Percentiles rank a stretch among this genome's conserved stretches.
Evolutionary conservation across 2,329 filamentous ascomycete species (phyloP).

Genomic region (Tolypocladium inflatum): DNA sequence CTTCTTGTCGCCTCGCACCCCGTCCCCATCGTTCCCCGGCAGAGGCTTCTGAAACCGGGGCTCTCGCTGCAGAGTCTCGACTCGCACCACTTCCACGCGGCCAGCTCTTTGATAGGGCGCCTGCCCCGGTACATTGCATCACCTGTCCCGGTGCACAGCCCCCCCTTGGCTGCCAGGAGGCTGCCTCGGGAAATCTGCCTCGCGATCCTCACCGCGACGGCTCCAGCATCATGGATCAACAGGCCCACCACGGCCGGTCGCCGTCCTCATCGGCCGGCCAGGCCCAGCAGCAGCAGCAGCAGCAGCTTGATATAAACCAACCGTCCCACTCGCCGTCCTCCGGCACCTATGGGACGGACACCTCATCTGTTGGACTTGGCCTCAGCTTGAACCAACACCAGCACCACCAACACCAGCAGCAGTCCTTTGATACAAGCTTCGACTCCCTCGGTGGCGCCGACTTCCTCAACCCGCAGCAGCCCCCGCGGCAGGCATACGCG

Average conservation of each 20-base stretch:
- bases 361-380: constrained; percentile 43
- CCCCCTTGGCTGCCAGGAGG: constrained; percentile 32
- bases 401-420: constrained; percentile 25
- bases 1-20: not conserved
- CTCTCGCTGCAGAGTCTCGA: not conserved
- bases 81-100: constrained; percentile 1
- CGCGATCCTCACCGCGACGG: constrained; percentile 10
- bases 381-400: constrained; percentile 45
- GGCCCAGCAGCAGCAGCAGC: constrained; percentile 36
- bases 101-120: constrained; percentile 4
- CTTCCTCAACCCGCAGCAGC: constrained; percentile 40
- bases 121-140: constrained; percentile 10
- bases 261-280: constrained; percentile 34
- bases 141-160: constrained; percentile 14
- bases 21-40: not conserved
- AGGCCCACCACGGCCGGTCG: constrained; percentile 44
- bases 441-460: constrained; percentile 37
- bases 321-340: constrained; percentile 52
- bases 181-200: constrained; percentile 37
- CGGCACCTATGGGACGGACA: constrained; percentile 40
- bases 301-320: constrained; percentile 57
- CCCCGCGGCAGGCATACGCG: constrained; percentile 19
- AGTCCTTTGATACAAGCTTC: constrained; percentile 28
- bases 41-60: constrained; percentile 1
- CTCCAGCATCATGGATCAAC: constrained; percentile 30